phyloP scores from a whole-genome alignment of 2,329 filamentous ascomycete genomes.

The Penicillium sp. region DNA sequence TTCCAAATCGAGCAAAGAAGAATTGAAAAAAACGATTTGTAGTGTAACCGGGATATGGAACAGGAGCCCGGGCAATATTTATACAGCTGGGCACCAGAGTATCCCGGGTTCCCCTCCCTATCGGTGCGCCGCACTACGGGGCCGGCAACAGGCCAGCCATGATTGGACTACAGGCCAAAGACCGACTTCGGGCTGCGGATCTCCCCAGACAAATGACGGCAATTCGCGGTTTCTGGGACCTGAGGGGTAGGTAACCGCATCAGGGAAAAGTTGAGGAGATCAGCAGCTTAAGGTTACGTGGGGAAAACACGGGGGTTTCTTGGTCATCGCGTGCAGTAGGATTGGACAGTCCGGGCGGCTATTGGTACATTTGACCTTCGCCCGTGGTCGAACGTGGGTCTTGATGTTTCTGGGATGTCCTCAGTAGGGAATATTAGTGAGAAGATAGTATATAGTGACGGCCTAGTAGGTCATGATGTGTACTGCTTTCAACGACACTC shows the following conservation, averaged over 20 bases:
- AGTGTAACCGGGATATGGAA: background rate
- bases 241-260: background rate
- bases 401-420: background rate
- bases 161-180: conserved; percentile 10
- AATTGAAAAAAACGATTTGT: background rate
- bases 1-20: background rate
- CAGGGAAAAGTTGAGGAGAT: conserved; percentile 9
- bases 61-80: background rate
- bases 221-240: conserved; percentile 5
- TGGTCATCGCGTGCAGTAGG: conserved; percentile 5
- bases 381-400: background rate
- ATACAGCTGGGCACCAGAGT: background rate
- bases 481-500: background rate
- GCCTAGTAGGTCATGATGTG: background rate
- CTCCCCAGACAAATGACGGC: conserved; percentile 9
- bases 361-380: background rate
- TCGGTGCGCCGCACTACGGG: background rate
- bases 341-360: conserved; percentile 2
- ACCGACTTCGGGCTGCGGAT: conserved; percentile 10
- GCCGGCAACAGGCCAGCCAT: background rate
- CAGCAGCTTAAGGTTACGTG: conserved; percentile 9
- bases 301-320: conserved; percentile 5
- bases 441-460: background rate
- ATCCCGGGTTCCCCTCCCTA: background rate
- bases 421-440: background rate